Evolutionary conservation across 768 basidiomycete genomes (phyloP), one percentile per base, ranked within the genome.

Genomic region (Psilocybe cyanescens): DNA sequence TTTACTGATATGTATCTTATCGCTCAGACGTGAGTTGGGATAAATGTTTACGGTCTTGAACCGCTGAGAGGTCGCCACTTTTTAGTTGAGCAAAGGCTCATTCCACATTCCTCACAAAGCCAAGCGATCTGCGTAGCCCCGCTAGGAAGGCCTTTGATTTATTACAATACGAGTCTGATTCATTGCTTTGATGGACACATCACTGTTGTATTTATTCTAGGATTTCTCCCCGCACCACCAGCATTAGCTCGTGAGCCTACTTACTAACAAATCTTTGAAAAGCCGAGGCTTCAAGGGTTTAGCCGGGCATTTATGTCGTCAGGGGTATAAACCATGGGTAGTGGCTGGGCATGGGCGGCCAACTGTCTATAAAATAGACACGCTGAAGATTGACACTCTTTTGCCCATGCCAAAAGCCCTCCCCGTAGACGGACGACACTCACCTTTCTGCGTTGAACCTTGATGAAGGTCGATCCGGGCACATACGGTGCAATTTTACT

Each of bases 401-500:
- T 53, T 51, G 30, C 51, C 33, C 33, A 44, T 17, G 31, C 19
- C 31, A 53, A n/a, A 28, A 35, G 31, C 51, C 51, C n/a, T 16
- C 51, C 30, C 33, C 19, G 7, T 24, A 24, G 19, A 49, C 51
- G 8, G 51, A n/a, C 51, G 33, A 17, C 51, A 33, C n/a, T 14
- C 24, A 35, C 33, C 33, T 33, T 31, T 53, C 51, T 17, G n/a
- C 33, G 31, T 31, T 35, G 31, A 11, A 56, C 55, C 61, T 55
- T 54, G 49, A 55, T 66, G 57, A 51, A 59, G 61, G 56, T 57
- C 50, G 56, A 62, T 58, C 52, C 61, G 30, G 65, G 62, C 47
- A 63, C 62, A 33, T 63, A 63, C 47, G 62, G 62, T 55, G 62
- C 62, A 30, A 52, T 63, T 45, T 41, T 63, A 28, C 62, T 63